Evolutionary conservation across 148 eudicot species (phyloP).

Genomic region (Vaccinium myrtillus): DNA sequence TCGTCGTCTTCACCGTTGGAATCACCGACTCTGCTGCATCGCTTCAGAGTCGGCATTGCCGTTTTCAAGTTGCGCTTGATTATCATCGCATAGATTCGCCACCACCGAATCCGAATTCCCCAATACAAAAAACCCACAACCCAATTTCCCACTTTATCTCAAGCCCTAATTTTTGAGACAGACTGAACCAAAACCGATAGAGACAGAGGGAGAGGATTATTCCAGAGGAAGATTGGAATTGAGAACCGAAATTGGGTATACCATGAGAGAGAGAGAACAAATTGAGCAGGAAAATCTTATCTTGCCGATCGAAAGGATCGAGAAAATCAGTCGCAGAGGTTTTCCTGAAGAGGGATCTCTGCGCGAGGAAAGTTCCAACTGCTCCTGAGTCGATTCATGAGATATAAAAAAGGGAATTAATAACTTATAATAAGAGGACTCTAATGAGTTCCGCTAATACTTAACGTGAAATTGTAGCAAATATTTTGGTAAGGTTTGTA

Average conservation of each 20-base stretch:
- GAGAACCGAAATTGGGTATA: not conserved
- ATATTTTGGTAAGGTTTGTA: not conserved
- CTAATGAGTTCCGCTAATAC: not conserved
- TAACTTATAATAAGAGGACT: not conserved
- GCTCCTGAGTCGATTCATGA: slow-evolving; percentile 6
- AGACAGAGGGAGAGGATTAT: not conserved
- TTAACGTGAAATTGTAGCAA: not conserved
- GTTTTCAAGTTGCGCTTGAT: slow-evolving; percentile 87
- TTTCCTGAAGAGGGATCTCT: slow-evolving; percentile 9
- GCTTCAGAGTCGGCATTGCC: slow-evolving; percentile 83
- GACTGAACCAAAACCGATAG: not conserved
- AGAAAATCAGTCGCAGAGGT: not conserved
- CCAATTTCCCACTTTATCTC: not conserved
- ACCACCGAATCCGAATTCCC: slow-evolving; percentile 3
- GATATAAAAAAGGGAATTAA: not conserved
- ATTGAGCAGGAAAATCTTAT: slow-evolving; percentile 10
- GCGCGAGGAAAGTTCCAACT: slow-evolving; percentile 20
- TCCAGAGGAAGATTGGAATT: not conserved
- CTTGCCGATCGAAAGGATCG: not conserved
- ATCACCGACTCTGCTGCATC: slow-evolving; percentile 62
- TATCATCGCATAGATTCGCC: slow-evolving; percentile 53
- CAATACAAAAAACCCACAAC: slow-evolving; percentile 12
- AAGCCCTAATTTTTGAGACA: slow-evolving; percentile 25
- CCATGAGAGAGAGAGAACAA: slow-evolving; percentile 6
- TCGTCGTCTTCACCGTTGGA: slow-evolving; percentile 58